Base-by-base conservation (phyloP, 129 eudicot species). In the Saposhnikovia divaricata region DNA sequence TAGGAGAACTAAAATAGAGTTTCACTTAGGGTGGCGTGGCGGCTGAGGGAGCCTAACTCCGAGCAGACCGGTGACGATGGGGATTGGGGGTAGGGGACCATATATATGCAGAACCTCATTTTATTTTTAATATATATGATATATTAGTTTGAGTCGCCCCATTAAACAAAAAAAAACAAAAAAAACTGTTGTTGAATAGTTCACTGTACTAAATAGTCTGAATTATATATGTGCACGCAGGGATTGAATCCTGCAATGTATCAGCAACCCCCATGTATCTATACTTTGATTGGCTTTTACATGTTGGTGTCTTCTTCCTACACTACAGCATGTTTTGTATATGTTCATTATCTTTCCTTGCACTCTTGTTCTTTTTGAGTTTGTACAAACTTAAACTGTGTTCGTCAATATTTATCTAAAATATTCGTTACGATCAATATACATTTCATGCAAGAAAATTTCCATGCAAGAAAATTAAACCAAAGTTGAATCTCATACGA, bases 231-330 rank as follows among this genome's bases (percentile, higher is more conserved):
- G 0, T 9, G n/a, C 14, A 9, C 66, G n/a, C n/a, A 59, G 15
- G 27, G 68, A 59, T n/a, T 59, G 68, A 59, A 59, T 59, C 68
- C 34, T 59, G 68, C 68, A 59, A 59, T 9, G 68, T 59, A 59
- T n/a, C 68, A n/a, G 66, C 28, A 23, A 57, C 31, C 8, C 66
- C 8, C 66, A 9, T 19, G 66, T 8, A 23, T 57, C 66, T 6
- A 7, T 27, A 1, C 28, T 55, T 44, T 19, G 65, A 3, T 55
- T 53, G 65, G 27, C 65, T 55, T 55, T 57, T 23, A 6, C 28
- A 21, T 55, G 65, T 21, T 21, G 65, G 10, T 18, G 63, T 53
- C 63, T 53, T 53, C 63, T 53, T 53, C 27, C 63, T 53, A 1
- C 59, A 18, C 59, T 16, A 51, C 59, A 51, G 1, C 4, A 0